A percentile compares a stretch with the other conserved stretches of the same genome.
These are phyloP conservation scores for Parastagonospora avenae DNA, from an alignment of 2,329 filamentous ascomycete genomes.

Conservation along the genomic window DNA sequence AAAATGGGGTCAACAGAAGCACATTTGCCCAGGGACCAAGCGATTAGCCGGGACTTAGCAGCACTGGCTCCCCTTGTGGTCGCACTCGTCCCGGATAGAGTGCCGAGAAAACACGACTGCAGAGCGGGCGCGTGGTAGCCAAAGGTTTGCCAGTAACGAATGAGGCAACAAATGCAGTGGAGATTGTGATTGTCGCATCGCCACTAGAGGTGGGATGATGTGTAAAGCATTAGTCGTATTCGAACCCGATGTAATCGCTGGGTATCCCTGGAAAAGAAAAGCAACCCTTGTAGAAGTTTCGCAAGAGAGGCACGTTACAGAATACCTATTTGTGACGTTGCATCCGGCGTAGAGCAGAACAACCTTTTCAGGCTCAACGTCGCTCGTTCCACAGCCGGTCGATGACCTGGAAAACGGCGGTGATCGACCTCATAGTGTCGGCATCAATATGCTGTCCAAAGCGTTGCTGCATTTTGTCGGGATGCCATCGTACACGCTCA, in stretches of 20 bases:
- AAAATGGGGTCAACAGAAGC: constrained; percentile 22
- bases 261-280: neutral
- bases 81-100: constrained; percentile 12
- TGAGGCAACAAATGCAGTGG: neutral
- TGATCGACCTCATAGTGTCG: constrained; percentile 76
- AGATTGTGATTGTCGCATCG: constrained; percentile 1
- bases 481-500: constrained; percentile 94
- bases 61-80: neutral
- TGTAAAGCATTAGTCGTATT: neutral
- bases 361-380: constrained; percentile 6
- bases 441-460: constrained; percentile 75
- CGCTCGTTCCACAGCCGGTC: constrained; percentile 77
- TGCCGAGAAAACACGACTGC: constrained; percentile 4
- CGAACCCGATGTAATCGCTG: neutral
- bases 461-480: constrained; percentile 94
- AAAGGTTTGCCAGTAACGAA: neutral
- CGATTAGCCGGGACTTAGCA: constrained; percentile 36
- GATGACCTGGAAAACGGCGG: constrained; percentile 88
- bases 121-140: neutral
- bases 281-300: too few species aligned
- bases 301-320: too few species aligned
- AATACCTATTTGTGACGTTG: too few species aligned
- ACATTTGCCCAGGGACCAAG: constrained; percentile 20
- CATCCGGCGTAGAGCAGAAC: too few species aligned
- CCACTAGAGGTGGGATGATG: neutral